These are phyloP conservation scores for Funneliformis mosseae DNA, from an alignment of 192 early-diverging fungal genomes.

Conservation along the genomic window DNA sequence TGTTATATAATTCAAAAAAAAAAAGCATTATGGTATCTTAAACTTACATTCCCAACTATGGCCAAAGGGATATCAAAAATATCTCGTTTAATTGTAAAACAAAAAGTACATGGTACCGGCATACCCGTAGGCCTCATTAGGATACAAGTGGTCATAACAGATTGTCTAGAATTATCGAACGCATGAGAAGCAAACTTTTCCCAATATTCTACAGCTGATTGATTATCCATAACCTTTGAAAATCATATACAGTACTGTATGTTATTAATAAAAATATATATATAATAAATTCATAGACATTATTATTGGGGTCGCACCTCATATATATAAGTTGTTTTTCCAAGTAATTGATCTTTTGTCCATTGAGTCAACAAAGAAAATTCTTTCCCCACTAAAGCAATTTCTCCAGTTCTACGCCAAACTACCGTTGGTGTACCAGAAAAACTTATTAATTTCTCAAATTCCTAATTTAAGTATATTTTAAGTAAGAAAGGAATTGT, in stretches of 20 bases:
- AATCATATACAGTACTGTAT: not conserved
- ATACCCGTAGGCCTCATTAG: slow-evolving; percentile 71
- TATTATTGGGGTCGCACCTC: slow-evolving; percentile 48
- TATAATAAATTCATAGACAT: not conserved
- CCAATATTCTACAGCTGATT: slow-evolving; percentile 94
- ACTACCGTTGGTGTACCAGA: slow-evolving; percentile 96
- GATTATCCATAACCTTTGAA: slow-evolving; percentile 86
- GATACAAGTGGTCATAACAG: slow-evolving; percentile 87
- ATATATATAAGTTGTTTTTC: slow-evolving; percentile 81
- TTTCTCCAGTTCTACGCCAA: slow-evolving; percentile 96
- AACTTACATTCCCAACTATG: slow-evolving; percentile 68
- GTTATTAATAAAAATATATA: not conserved
- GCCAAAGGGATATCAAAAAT: slow-evolving; percentile 94
- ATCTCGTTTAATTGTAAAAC: slow-evolving; percentile 95
- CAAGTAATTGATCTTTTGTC: slow-evolving; percentile 79
- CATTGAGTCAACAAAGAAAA: slow-evolving; percentile 93
- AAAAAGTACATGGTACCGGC: slow-evolving; percentile 88
- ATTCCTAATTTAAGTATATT: slow-evolving; percentile 64
- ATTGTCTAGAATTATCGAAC: slow-evolving; percentile 90
- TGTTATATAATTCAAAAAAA: slow-evolving; percentile 1
- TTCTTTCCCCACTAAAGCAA: slow-evolving; percentile 94
- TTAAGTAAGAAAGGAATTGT: not conserved
- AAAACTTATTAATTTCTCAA: slow-evolving; percentile 92
- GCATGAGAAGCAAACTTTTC: slow-evolving; percentile 90
- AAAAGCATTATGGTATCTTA: not conserved